These are phyloP conservation scores for Kwoniella shivajii DNA, from an alignment of 1,284 basidiomycete genomes.

Conservation along the genomic window DNA sequence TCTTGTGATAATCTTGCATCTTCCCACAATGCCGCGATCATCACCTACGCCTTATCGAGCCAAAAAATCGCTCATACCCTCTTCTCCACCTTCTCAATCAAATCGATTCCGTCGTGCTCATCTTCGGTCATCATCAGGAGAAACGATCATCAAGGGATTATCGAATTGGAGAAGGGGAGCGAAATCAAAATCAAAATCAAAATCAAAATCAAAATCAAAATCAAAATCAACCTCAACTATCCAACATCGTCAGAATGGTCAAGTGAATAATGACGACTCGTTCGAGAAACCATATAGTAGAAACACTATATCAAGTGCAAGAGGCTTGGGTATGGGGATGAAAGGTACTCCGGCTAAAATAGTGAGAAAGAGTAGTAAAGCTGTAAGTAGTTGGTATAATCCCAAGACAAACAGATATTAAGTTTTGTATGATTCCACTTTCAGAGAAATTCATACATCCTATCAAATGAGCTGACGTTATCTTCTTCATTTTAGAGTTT, in stretches of 20 bases:
- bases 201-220: too few species aligned
- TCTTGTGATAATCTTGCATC: too few species aligned
- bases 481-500: conserved; percentile 12
- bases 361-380: conserved; percentile 7
- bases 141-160: conserved; percentile 12
- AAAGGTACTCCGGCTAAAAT: conserved; percentile 25
- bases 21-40: background rate
- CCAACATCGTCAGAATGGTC: background rate
- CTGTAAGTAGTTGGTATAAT: background rate
- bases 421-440: background rate
- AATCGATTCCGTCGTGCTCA: background rate
- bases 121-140: conserved; percentile 8
- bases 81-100: conserved; percentile 7
- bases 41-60: conserved; percentile 11
- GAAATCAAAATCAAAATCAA: conserved; percentile 5
- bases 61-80: conserved; percentile 6
- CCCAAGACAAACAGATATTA: background rate
- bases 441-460: background rate
- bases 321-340: conserved; percentile 33
- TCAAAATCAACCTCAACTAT: background rate
- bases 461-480: conserved; percentile 9
- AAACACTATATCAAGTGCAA: conserved; percentile 1
- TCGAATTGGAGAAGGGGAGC: conserved; percentile 19
- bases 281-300: too few species aligned
- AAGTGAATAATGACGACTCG: background rate